A percentile compares a stretch with the other conserved stretches of the same genome.
Conservation (phyloP, 2,329 filamentous ascomycete species). For the Ophiostoma quercus region DNA sequence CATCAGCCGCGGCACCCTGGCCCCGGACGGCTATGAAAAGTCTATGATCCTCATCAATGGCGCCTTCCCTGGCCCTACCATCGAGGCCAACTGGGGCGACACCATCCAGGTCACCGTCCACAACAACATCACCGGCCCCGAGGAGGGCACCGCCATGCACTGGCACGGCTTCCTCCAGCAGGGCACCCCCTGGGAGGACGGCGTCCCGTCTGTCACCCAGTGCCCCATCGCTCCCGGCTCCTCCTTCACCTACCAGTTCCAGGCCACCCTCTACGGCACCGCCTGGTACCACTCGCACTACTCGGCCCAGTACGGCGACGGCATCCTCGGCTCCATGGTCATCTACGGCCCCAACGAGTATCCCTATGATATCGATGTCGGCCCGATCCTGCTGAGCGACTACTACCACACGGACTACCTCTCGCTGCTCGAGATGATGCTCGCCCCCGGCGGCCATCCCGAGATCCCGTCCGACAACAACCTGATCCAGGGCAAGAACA, state of each 20-base stretch:
- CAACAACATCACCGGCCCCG: constrained; percentile 54
- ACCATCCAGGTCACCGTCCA: constrained; percentile 53
- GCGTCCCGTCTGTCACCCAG: constrained; percentile 42
- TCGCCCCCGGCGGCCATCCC: constrained; percentile 31
- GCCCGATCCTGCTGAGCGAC: constrained; percentile 29
- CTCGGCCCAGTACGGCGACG: constrained; percentile 47
- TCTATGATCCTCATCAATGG: constrained; percentile 44
- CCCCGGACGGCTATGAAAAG: constrained; percentile 52
- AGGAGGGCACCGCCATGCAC: constrained; percentile 43
- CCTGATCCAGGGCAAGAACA: constrained; percentile 59
- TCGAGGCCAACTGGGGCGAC: constrained; percentile 38
- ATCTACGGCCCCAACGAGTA: constrained; percentile 46
- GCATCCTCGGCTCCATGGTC: constrained; percentile 47
- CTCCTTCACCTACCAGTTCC: constrained; percentile 36
- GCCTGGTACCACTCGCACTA: constrained; percentile 48
- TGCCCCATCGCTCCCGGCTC: constrained; percentile 39
- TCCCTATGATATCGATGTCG: constrained; percentile 51
- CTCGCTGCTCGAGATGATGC: constrained; percentile 43
- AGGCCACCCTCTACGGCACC: constrained; percentile 39
- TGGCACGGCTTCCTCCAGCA: constrained; percentile 47
- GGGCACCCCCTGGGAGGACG: constrained; percentile 43
- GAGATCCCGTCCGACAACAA: constrained; percentile 48
- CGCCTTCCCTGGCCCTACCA: constrained; percentile 33
- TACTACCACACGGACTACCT: constrained; percentile 54
- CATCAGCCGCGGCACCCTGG: constrained; percentile 45